These are phyloP conservation scores for Phylloporus scabripes DNA, from an alignment of 768 basidiomycete genomes.

Conservation along the genomic window DNA sequence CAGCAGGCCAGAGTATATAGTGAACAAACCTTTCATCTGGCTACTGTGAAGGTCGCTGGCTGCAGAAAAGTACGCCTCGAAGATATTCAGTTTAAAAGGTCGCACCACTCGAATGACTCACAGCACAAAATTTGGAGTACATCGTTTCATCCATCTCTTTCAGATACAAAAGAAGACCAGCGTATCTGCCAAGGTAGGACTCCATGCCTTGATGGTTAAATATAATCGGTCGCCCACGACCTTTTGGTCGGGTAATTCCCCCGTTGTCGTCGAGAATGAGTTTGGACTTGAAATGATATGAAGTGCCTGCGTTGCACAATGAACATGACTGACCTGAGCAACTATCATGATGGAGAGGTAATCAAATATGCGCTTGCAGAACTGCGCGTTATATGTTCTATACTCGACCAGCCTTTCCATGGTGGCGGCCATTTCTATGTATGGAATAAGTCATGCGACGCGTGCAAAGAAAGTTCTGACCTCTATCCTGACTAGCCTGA, in stretches of 20 bases:
- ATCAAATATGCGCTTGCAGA: slow-evolving; percentile 88
- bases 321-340: slow-evolving; percentile 59
- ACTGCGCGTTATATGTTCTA: slow-evolving; percentile 81
- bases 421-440: slow-evolving; percentile 89
- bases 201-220: slow-evolving; percentile 71
- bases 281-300: slow-evolving; percentile 46
- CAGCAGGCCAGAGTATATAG: slow-evolving; percentile 51
- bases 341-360: slow-evolving; percentile 90
- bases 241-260: slow-evolving; percentile 46
- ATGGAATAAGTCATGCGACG: background rate
- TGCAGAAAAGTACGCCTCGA: slow-evolving; percentile 85
- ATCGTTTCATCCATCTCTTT: slow-evolving; percentile 93
- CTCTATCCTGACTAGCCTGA: slow-evolving; percentile 83
- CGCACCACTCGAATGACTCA: slow-evolving; percentile 35
- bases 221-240: slow-evolving; percentile 44
- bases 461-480: slow-evolving; percentile 32
- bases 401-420: slow-evolving; percentile 93
- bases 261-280: slow-evolving; percentile 58
- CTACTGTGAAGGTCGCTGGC: slow-evolving; percentile 74
- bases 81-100: slow-evolving; percentile 1
- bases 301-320: background rate
- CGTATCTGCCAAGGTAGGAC: slow-evolving; percentile 78
- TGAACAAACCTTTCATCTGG: slow-evolving; percentile 74
- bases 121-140: slow-evolving; percentile 88
- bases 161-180: slow-evolving; percentile 84